These are phyloP conservation scores for Aspergillus kassunensis DNA, from an alignment of 495 filamentous ascomycete genomes.

Conservation along the genomic window DNA sequence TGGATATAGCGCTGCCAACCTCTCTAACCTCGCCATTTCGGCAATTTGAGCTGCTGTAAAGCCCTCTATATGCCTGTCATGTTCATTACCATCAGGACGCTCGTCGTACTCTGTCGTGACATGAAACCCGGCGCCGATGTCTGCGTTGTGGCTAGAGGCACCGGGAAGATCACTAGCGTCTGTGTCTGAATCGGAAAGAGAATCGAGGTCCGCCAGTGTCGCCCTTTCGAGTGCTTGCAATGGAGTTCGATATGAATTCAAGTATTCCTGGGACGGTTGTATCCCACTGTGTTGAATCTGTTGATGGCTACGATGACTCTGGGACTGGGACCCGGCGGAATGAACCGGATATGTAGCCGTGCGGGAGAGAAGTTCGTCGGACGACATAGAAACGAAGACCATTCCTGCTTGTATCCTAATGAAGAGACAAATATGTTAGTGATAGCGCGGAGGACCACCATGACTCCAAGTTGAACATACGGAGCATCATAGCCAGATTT, in stretches of 20 bases:
- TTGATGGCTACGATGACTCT: slow-evolving; percentile 21
- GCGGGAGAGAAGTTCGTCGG: slow-evolving; percentile 66
- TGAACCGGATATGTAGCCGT: slow-evolving; percentile 75
- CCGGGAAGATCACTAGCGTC: slow-evolving; percentile 12
- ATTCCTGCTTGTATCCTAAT: slow-evolving; percentile 76
- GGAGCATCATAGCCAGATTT: slow-evolving; percentile 75
- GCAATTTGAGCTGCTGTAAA: slow-evolving; percentile 15
- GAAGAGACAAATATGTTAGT: slow-evolving; percentile 4
- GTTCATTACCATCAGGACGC: slow-evolving; percentile 22
- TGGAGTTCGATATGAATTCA: slow-evolving; percentile 34
- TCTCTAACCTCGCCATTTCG: slow-evolving; percentile 24
- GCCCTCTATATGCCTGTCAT: slow-evolving; percentile 7
- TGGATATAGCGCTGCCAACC: slow-evolving; percentile 5
- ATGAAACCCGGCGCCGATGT: slow-evolving; percentile 38
- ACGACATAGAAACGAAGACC: slow-evolving; percentile 85
- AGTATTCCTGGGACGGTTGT: slow-evolving; percentile 41
- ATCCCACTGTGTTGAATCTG: slow-evolving; percentile 28
- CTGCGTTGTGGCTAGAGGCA: slow-evolving; percentile 12
- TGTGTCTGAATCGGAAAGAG: slow-evolving; percentile 21
- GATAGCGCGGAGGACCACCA: background rate
- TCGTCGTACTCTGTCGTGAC: slow-evolving; percentile 50
- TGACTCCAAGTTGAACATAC: slow-evolving; percentile 47
- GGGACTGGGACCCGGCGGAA: slow-evolving; percentile 39
- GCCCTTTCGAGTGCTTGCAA: slow-evolving; percentile 30
- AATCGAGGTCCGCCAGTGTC: slow-evolving; percentile 22